phyloP scores from a whole-genome alignment of 192 early-diverging fungal species.

The Coemansia nantahalensis region DNA sequence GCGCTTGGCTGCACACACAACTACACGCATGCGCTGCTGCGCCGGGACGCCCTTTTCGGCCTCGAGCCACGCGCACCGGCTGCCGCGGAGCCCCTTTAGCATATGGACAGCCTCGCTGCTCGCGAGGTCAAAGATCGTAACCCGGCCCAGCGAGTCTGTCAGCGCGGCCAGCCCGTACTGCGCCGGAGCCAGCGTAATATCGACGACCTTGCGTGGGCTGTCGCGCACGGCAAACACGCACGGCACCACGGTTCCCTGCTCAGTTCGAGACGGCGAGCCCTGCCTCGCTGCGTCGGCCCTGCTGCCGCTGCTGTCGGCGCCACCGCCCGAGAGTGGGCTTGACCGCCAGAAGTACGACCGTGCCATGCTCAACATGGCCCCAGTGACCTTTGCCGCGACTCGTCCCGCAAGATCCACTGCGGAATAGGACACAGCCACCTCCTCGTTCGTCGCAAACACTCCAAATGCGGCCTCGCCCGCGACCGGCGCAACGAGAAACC shows the following conservation, averaged over 20 bases:
- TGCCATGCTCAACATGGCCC: slow-evolving; percentile 38
- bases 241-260: slow-evolving; percentile 21
- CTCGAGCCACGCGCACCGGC: slow-evolving; percentile 50
- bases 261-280: slow-evolving; percentile 2
- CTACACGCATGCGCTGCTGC: slow-evolving; percentile 20
- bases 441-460: slow-evolving; percentile 43
- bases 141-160: slow-evolving; percentile 38
- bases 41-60: neutral
- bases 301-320: neutral
- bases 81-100: slow-evolving; percentile 47
- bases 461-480: slow-evolving; percentile 47
- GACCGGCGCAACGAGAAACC: slow-evolving; percentile 43
- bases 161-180: slow-evolving; percentile 31
- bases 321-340: slow-evolving; percentile 3
- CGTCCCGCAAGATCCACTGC: slow-evolving; percentile 42
- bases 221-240: slow-evolving; percentile 39
- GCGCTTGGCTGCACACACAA: slow-evolving; percentile 26
- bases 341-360: slow-evolving; percentile 41
- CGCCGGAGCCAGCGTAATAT: slow-evolving; percentile 36
- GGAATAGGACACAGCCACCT: slow-evolving; percentile 25
- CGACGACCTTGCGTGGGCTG: slow-evolving; percentile 34
- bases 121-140: slow-evolving; percentile 36
- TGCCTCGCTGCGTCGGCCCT: slow-evolving; percentile 2
- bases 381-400: slow-evolving; percentile 40
- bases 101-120: slow-evolving; percentile 39